phyloP scores from a whole-genome alignment of 2,329 filamentous ascomycete genomes.

The Calonectria fujianensis region DNA sequence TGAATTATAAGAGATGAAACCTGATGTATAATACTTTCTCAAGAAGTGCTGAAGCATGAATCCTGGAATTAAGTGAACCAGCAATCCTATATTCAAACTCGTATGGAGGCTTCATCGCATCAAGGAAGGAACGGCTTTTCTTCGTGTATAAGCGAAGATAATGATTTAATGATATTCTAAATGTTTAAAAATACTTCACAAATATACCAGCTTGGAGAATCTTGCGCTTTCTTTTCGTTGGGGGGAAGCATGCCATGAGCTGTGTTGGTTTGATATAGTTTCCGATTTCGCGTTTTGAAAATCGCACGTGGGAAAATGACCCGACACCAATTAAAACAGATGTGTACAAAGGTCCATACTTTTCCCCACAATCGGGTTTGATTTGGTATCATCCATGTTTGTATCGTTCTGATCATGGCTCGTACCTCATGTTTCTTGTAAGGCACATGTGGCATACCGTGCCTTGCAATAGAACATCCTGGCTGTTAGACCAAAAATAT shows the following conservation, averaged over 20 bases:
- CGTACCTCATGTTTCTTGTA: background rate
- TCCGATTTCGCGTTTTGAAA: background rate
- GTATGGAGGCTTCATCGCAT: background rate
- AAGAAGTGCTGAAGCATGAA: background rate
- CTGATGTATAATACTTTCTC: background rate
- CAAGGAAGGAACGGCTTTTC: background rate
- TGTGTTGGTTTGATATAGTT: background rate
- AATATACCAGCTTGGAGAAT: background rate
- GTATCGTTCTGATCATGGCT: background rate
- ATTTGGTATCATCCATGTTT: background rate
- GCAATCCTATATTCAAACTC: background rate
- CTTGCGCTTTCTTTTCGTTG: background rate
- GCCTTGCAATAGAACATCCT: no score
- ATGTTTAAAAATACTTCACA: background rate
- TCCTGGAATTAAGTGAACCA: background rate
- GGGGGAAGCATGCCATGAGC: background rate
- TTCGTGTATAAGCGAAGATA: background rate
- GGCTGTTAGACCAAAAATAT: no score
- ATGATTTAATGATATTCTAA: background rate
- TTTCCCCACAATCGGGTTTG: background rate
- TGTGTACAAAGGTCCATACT: background rate
- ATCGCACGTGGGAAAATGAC: background rate
- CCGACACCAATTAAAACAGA: background rate
- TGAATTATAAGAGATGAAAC: background rate
- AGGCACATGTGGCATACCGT: no score